Conservation (phyloP, 306 rosid species). For the Glycine latifolia region DNA sequence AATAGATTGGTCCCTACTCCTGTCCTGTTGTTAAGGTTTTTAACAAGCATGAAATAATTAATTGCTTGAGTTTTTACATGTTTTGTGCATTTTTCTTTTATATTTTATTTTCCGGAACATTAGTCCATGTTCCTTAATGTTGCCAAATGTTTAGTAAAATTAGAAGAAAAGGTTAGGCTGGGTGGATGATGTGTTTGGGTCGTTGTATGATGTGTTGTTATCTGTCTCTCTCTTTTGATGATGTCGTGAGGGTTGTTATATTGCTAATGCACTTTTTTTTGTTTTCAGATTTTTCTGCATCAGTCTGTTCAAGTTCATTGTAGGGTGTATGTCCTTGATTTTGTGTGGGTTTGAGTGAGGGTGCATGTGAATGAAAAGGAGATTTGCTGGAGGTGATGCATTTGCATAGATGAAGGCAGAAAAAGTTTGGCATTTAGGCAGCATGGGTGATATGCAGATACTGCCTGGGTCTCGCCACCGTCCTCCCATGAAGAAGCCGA, state of each 20-base stretch:
- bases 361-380: constrained; percentile 30
- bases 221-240: background rate
- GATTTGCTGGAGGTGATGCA: constrained; percentile 51
- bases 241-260: background rate
- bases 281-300: constrained; percentile 49
- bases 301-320: constrained; percentile 35
- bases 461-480: constrained; percentile 90
- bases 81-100: background rate
- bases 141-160: background rate
- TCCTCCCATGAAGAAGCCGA: constrained; percentile 76
- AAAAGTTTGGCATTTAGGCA: constrained; percentile 74
- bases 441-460: constrained; percentile 82
- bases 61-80: background rate
- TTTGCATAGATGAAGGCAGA: constrained; percentile 75
- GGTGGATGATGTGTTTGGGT: background rate
- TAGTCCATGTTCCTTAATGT: constrained; percentile 20
- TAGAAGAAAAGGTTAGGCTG: background rate
- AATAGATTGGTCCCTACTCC: background rate
- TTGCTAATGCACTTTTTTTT: constrained; percentile 29
- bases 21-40: background rate
- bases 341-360: constrained; percentile 36
- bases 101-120: background rate
- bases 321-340: constrained; percentile 12
- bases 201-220: background rate
- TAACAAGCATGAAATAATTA: background rate